A percentile compares a stretch with the other conserved stretches of the same genome.
Conservation (phyloP, 805 yeast genomes). For the Starmerella potacharoeniae region DNA sequence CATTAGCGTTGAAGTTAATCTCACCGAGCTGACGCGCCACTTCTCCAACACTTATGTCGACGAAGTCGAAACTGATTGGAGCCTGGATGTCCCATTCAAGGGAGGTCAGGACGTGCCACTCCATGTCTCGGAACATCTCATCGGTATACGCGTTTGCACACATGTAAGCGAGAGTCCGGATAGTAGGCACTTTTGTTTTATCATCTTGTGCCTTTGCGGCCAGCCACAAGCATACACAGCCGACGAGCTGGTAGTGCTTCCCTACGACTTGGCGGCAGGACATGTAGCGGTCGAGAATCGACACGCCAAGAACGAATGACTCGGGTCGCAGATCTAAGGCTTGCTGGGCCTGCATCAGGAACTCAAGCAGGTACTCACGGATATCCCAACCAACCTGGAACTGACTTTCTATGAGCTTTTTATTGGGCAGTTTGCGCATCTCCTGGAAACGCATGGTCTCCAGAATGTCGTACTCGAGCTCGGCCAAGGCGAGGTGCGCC, state of each 20-base stretch:
- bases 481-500: conserved; percentile 20
- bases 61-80: conserved; percentile 43
- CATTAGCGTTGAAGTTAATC: conserved; percentile 15
- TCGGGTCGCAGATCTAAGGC: conserved; percentile 52
- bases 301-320: conserved; percentile 58
- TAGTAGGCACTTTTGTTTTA: conserved; percentile 62
- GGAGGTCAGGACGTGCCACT: conserved; percentile 56
- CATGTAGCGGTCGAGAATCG: conserved; percentile 82
- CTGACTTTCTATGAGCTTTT: conserved; percentile 65
- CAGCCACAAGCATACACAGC: conserved; percentile 86
- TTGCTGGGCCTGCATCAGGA: conserved; percentile 53
- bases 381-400: conserved; percentile 71
- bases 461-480: conserved; percentile 19
- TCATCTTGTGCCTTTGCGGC: conserved; percentile 76
- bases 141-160: conserved; percentile 58
- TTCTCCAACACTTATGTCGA: conserved; percentile 22
- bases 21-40: conserved; percentile 10
- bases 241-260: conserved; percentile 81
- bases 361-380: conserved; percentile 68
- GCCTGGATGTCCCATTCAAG: conserved; percentile 63
- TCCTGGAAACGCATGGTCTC: conserved; percentile 13
- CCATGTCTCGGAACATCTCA: conserved; percentile 62
- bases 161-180: conserved; percentile 56
- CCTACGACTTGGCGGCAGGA: conserved; percentile 72
- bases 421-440: conserved; percentile 35